Conservation (phyloP, 2,329 filamentous ascomycete genomes). For the Fusarium nematophilum region DNA sequence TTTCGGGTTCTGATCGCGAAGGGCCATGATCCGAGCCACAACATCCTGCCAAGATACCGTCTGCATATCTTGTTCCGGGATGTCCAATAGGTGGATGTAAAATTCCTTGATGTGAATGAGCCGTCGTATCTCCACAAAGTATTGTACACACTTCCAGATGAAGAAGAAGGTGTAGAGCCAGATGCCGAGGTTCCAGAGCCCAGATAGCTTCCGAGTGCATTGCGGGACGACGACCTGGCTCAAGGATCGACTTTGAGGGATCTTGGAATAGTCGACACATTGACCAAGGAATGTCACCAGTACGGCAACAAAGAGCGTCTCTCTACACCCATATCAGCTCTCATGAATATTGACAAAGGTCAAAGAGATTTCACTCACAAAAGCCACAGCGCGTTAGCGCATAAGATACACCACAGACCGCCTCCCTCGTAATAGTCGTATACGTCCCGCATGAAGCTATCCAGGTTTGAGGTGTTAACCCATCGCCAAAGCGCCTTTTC, state of each 20-base stretch:
- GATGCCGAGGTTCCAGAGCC: conserved; percentile 79
- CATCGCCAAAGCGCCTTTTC: conserved; percentile 92
- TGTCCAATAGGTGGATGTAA: conserved; percentile 83
- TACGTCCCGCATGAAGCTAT: conserved; percentile 85
- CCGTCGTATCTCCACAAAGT: conserved; percentile 77
- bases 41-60: conserved; percentile 95
- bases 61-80: conserved; percentile 87
- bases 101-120: conserved; percentile 86
- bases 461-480: conserved; percentile 90
- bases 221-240: conserved; percentile 71
- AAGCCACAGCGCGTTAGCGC: conserved; percentile 77
- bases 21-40: conserved; percentile 83
- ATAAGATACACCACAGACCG: conserved; percentile 85
- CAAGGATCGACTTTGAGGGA: conserved; percentile 72
- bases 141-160: conserved; percentile 81
- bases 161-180: conserved; percentile 91
- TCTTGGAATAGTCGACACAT: conserved; percentile 83
- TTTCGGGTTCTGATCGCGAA: conserved; percentile 87
- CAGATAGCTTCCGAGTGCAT: conserved; percentile 81
- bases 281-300: conserved; percentile 87
- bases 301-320: conserved; percentile 83
- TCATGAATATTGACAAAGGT: no score
- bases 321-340: conserved; percentile 58
- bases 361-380: conserved; percentile 63
- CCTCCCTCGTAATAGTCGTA: conserved; percentile 88